These are phyloP conservation scores for Huntiella moniliformis DNA, from an alignment of 2,329 filamentous ascomycete genomes.

Conservation along the genomic window DNA sequence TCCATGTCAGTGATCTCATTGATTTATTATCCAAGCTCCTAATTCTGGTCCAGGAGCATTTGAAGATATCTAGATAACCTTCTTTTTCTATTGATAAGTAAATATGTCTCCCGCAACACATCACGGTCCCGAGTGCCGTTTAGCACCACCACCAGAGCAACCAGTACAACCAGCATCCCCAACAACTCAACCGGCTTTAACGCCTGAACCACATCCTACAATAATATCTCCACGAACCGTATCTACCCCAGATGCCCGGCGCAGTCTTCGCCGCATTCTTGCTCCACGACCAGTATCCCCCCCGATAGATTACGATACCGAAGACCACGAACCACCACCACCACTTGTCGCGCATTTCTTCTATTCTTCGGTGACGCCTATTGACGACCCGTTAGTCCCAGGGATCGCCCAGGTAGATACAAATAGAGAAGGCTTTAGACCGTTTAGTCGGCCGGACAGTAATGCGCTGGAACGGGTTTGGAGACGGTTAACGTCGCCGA, in stretches of 20 bases:
- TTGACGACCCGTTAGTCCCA: constrained; percentile 73
- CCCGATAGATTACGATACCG: constrained; percentile 16
- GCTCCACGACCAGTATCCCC: neutral
- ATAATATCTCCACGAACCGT: neutral
- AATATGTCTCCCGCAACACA: neutral
- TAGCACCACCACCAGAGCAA: neutral
- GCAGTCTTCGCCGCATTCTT: neutral
- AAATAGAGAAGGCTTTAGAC: constrained; percentile 43
- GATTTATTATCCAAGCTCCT: too few relatives aligned
- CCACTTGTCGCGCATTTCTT: constrained; percentile 59
- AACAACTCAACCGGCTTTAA: neutral
- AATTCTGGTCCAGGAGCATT: too few relatives aligned
- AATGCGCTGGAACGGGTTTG: constrained; percentile 63
- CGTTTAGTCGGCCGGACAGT: constrained; percentile 66
- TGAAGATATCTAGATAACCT: too few relatives aligned
- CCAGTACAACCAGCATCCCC: neutral
- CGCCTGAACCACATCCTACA: neutral
- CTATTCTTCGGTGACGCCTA: constrained; percentile 62
- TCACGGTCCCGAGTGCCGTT: neutral
- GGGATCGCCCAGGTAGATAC: constrained; percentile 27
- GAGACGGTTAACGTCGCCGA: constrained; percentile 36
- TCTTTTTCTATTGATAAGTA: neutral
- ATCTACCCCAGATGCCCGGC: neutral
- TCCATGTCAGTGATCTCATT: too few relatives aligned
- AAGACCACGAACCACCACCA: constrained; percentile 30